phyloP scores from a whole-genome alignment of 257 asterid species.

The Buddleja alternifolia region DNA sequence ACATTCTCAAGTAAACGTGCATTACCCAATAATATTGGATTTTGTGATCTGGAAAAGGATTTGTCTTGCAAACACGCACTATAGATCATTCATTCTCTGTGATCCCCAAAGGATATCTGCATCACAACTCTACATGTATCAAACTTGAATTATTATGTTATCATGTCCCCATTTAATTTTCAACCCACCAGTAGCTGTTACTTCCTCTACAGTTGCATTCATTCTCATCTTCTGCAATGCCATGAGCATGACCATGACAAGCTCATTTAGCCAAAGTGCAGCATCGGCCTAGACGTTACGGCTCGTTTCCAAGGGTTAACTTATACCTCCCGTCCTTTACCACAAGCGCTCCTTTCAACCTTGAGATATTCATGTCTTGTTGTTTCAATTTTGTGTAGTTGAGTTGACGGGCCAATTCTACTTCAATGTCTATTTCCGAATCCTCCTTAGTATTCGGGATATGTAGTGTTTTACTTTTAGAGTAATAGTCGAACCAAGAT shows the following conservation, averaged over 20 bases:
- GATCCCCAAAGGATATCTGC: too few species aligned
- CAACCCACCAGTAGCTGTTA: conserved; percentile 31
- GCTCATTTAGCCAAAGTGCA: conserved; percentile 50
- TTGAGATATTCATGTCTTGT: conserved; percentile 39
- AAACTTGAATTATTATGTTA: too few species aligned
- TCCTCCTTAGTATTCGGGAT: conserved; percentile 48
- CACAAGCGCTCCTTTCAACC: conserved; percentile 65
- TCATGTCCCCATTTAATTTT: too few species aligned
- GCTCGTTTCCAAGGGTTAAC: conserved; percentile 40
- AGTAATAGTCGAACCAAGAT: conserved; percentile 48
- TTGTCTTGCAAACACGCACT: too few species aligned
- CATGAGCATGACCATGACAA: too few species aligned
- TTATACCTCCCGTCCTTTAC: conserved; percentile 56
- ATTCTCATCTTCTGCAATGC: conserved; percentile 50
- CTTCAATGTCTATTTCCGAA: conserved; percentile 52
- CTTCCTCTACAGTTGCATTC: conserved; percentile 40
- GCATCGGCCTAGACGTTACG: conserved; percentile 37
- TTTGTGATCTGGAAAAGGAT: too few species aligned
- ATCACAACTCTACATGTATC: too few species aligned
- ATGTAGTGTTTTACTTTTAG: conserved; percentile 43
- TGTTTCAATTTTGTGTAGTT: conserved; percentile 42
- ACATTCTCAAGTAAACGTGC: too few species aligned
- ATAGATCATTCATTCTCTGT: too few species aligned
- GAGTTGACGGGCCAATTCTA: conserved; percentile 51
- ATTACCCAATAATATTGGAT: too few species aligned